These are phyloP conservation scores for Neurospora sp. DNA, from an alignment of 495 filamentous ascomycete genomes.

Conservation along the genomic window DNA sequence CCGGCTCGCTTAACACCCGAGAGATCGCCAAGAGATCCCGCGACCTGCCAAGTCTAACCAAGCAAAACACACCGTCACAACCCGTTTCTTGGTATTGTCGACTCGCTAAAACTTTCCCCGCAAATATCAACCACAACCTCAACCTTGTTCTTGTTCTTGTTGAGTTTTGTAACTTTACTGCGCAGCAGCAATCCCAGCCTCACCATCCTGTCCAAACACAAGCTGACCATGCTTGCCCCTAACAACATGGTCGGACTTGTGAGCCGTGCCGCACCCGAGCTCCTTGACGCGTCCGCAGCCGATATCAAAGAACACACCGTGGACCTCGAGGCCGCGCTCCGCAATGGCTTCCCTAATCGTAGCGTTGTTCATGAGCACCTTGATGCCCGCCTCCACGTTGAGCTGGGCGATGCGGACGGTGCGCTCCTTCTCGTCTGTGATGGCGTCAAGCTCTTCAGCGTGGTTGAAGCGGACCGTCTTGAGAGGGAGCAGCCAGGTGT, in stretches of 20 bases:
- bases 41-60: background rate
- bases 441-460: slow-evolving; percentile 40
- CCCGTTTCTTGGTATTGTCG: background rate
- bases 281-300: slow-evolving; percentile 49
- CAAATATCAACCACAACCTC: background rate
- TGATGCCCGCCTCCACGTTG: slow-evolving; percentile 59
- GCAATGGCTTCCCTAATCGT: slow-evolving; percentile 54
- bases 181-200: background rate
- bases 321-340: slow-evolving; percentile 61
- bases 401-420: slow-evolving; percentile 51
- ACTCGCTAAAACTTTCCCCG: background rate
- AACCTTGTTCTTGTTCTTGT: background rate
- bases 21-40: background rate
- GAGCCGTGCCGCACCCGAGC: slow-evolving; percentile 37
- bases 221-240: slow-evolving; percentile 40
- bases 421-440: slow-evolving; percentile 38
- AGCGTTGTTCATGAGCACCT: slow-evolving; percentile 50
- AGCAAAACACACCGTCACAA: background rate
- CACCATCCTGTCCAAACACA: slow-evolving; percentile 24
- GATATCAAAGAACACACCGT: slow-evolving; percentile 63
- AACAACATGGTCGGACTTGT: slow-evolving; percentile 23
- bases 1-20: background rate
- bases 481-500: slow-evolving; percentile 72
- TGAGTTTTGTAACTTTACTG: background rate
- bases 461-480: slow-evolving; percentile 49